A percentile compares a stretch with the other conserved stretches of the same genome.
Evolutionary conservation across 139 green algal species (phyloP).

Genomic region (Picochlorum sp.): DNA sequence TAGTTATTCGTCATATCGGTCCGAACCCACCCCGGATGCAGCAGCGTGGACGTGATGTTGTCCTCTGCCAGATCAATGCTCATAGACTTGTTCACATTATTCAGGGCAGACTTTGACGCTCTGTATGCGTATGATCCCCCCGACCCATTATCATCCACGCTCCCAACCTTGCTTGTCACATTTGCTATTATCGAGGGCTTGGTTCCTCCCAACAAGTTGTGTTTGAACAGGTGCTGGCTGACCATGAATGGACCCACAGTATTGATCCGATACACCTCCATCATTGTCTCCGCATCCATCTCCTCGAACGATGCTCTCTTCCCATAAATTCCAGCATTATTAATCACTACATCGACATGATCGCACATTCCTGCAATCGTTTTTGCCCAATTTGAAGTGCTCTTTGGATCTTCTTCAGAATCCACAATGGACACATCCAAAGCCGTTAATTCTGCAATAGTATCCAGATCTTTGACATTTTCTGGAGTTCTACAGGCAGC

Average conservation of each 20-base stretch:
- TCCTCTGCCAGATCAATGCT: conserved; percentile 28
- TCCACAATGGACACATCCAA: conserved; percentile 14
- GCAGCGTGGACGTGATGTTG: conserved; percentile 26
- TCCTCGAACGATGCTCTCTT: conserved; percentile 4
- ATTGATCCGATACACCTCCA: conserved; percentile 18
- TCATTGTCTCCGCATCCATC: conserved; percentile 13
- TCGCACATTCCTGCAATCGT: conserved; percentile 1
- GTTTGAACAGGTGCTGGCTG: conserved; percentile 16
- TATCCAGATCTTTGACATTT: conserved; percentile 12
- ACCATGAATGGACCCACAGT: conserved; percentile 21
- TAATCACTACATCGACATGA: conserved; percentile 28
- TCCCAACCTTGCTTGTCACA: conserved; percentile 21
- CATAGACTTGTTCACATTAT: conserved; percentile 38
- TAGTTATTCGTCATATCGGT: conserved; percentile 29
- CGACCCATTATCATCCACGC: conserved; percentile 28
- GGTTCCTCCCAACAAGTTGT: conserved; percentile 14
- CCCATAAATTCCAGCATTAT: conserved; percentile 28
- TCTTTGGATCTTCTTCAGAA: conserved; percentile 7
- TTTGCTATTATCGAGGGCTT: conserved; percentile 12
- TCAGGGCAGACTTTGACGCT: conserved; percentile 30
- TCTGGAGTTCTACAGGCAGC: conserved; percentile 15
- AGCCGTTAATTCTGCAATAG: not conserved
- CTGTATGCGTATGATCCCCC: conserved; percentile 38
- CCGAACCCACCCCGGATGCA: conserved; percentile 30
- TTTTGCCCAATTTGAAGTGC: conserved; percentile 6